Conservation (phyloP, 768 basidiomycete genomes). For the Suillus subalutaceus region DNA sequence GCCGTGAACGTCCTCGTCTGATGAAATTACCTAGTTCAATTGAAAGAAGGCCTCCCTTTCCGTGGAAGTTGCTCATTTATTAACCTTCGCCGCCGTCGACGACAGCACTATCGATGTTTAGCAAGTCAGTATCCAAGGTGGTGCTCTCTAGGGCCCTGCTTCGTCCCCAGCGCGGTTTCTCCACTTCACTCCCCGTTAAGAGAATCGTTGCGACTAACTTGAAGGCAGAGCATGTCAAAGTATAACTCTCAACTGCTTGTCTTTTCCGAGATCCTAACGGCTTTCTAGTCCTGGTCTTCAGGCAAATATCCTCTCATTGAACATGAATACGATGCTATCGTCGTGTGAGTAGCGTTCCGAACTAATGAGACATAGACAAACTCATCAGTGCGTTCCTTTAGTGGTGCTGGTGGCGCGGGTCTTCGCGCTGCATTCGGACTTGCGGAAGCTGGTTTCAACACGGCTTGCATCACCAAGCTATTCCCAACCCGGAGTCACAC, state of each 20-base stretch:
- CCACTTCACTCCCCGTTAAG: constrained; percentile 58
- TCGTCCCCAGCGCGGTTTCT: constrained; percentile 62
- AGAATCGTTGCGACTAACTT: constrained; percentile 63
- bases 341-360: constrained; percentile 71
- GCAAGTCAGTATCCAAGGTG: constrained; percentile 53
- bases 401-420: constrained; percentile 97
- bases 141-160: constrained; percentile 43
- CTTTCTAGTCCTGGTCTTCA: constrained; percentile 68
- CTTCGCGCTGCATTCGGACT: constrained; percentile 97
- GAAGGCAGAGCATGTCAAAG: constrained; percentile 82
- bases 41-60: constrained; percentile 9
- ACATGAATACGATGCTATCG: constrained; percentile 98
- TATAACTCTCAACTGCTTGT: constrained; percentile 32
- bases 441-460: constrained; percentile 97
- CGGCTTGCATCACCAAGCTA: constrained; percentile 98
- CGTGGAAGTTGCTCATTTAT: constrained; percentile 14
- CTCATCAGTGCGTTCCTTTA: constrained; percentile 35
- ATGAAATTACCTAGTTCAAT: constrained; percentile 1
- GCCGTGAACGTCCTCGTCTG: constrained; percentile 3
- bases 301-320: constrained; percentile 97
- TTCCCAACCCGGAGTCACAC: constrained; percentile 99
- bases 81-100: constrained; percentile 18
- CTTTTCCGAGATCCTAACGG: constrained; percentile 13
- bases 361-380: constrained; percentile 2
- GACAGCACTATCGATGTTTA: constrained; percentile 55